phyloP scores from a whole-genome alignment of 768 basidiomycete genomes.

The Mycena rebaudengoi region DNA sequence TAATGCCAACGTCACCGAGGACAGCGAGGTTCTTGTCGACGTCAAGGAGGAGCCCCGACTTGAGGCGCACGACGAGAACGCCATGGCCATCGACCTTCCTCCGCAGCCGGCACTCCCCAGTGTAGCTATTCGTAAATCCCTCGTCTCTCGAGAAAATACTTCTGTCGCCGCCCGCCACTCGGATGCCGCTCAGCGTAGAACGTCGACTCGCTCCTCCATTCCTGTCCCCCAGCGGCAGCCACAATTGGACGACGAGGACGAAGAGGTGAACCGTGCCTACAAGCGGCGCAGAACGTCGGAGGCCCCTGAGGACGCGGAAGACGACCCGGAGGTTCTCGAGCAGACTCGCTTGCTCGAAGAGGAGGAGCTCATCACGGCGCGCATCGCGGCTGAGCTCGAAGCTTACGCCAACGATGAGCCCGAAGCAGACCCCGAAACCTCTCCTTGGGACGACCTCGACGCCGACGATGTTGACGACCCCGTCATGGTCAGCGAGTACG shows the following conservation, averaged over 20 bases:
- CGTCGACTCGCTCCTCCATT: constrained; percentile 31
- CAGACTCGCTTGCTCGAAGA: constrained; percentile 51
- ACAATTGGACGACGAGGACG: constrained; percentile 65
- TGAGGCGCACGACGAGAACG: constrained; percentile 54
- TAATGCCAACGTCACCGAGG: constrained; percentile 32
- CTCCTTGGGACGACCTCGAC: constrained; percentile 90
- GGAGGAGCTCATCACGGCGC: constrained; percentile 53
- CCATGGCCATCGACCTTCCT: constrained; percentile 60
- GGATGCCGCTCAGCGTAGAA: constrained; percentile 25
- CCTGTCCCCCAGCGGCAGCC: constrained; percentile 40
- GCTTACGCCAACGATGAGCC: constrained; percentile 54
- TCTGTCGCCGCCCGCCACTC: constrained; percentile 30
- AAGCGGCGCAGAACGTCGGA: constrained; percentile 81
- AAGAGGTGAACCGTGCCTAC: constrained; percentile 68
- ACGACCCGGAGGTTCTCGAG: constrained; percentile 41
- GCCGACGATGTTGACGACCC: constrained; percentile 94
- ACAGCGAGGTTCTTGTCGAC: constrained; percentile 25
- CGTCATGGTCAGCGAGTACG: constrained; percentile 97
- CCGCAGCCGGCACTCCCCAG: constrained; percentile 47
- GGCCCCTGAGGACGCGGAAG: constrained; percentile 54
- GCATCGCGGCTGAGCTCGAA: constrained; percentile 60
- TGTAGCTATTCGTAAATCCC: constrained; percentile 50
- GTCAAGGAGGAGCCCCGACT: constrained; percentile 40
- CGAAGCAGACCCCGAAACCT: constrained; percentile 74
- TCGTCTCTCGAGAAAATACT: constrained; percentile 41